A percentile compares a stretch with the other conserved stretches of the same genome.
phyloP scores from a whole-genome alignment of 2,329 filamentous ascomycete species.

The Cucurbitaria berberidis region DNA sequence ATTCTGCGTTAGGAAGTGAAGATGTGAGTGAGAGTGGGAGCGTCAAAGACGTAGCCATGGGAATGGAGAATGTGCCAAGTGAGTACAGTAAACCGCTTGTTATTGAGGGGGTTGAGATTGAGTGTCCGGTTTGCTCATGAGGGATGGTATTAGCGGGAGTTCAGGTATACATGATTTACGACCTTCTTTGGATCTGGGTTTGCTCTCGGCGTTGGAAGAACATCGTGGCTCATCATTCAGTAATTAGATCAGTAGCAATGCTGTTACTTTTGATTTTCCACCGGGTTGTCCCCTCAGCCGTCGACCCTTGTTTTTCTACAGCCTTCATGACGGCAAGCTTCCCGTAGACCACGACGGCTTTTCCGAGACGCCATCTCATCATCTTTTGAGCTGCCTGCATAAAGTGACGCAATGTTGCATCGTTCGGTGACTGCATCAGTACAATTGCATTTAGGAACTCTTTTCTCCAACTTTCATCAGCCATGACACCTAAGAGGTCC shows the following conservation, averaged over 20 bases:
- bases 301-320: no score
- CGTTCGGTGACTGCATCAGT: not conserved
- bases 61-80: slow-evolving; percentile 13
- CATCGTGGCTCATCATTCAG: not conserved
- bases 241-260: not conserved
- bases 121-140: slow-evolving; percentile 10
- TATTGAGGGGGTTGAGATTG: slow-evolving; percentile 21
- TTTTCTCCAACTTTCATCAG: not conserved
- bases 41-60: slow-evolving; percentile 10
- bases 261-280: not conserved
- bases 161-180: not conserved
- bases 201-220: not conserved
- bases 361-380: not conserved
- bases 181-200: not conserved
- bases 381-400: not conserved
- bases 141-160: not conserved
- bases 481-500: not conserved
- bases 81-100: slow-evolving; percentile 23
- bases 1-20: slow-evolving; percentile 24
- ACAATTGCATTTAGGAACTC: not conserved
- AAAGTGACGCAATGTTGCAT: not conserved
- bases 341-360: not conserved
- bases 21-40: slow-evolving; percentile 15
- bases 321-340: not conserved
- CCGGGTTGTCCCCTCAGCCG: no score